Conservation (phyloP, 1,139 yeast species). For the Magnusiomyces ingens region DNA sequence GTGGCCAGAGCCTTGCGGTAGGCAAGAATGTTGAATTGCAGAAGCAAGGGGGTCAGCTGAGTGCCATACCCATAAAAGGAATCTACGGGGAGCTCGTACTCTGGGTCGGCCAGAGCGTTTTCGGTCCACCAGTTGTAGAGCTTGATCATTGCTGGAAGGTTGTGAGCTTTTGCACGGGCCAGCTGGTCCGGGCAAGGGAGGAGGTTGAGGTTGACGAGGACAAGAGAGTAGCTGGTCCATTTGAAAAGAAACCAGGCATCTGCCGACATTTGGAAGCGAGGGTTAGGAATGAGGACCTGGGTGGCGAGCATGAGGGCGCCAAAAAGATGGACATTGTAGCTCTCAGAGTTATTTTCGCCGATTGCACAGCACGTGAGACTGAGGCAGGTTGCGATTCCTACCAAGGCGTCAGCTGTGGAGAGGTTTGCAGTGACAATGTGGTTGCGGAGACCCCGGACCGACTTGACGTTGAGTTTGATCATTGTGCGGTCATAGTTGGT, state of each 20-base stretch:
- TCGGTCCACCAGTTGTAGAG: conserved; percentile 15
- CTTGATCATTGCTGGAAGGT: conserved; percentile 11
- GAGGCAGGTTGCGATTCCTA: conserved; percentile 15
- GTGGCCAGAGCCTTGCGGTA: conserved; percentile 5
- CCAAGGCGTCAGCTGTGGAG: conserved; percentile 6
- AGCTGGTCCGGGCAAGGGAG: conserved; percentile 10
- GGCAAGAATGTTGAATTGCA: conserved; percentile 12
- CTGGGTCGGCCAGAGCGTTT: conserved; percentile 14
- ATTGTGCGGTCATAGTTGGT: conserved; percentile 11
- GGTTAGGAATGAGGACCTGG: conserved; percentile 14
- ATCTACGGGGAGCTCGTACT: conserved; percentile 14
- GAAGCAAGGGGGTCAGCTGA: conserved; percentile 12
- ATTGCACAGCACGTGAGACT: conserved; percentile 14
- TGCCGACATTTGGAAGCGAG: conserved; percentile 1
- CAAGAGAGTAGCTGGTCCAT: conserved; percentile 16
- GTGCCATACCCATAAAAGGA: conserved; percentile 17
- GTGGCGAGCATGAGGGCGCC: conserved; percentile 17
- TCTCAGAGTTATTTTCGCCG: conserved; percentile 12
- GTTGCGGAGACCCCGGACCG: conserved; percentile 11
- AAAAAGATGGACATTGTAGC: conserved; percentile 15
- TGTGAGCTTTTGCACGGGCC: conserved; percentile 10
- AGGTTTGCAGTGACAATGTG: conserved; percentile 9
- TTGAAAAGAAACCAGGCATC: conserved; percentile 17
- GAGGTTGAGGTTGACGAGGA: conserved; percentile 12
- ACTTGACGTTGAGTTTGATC: conserved; percentile 9